A percentile compares a stretch with the other conserved stretches of the same genome.
These are phyloP conservation scores for Paspalum notatum DNA, from an alignment of 176 grass and related monocot species.

Conservation along the genomic window DNA sequence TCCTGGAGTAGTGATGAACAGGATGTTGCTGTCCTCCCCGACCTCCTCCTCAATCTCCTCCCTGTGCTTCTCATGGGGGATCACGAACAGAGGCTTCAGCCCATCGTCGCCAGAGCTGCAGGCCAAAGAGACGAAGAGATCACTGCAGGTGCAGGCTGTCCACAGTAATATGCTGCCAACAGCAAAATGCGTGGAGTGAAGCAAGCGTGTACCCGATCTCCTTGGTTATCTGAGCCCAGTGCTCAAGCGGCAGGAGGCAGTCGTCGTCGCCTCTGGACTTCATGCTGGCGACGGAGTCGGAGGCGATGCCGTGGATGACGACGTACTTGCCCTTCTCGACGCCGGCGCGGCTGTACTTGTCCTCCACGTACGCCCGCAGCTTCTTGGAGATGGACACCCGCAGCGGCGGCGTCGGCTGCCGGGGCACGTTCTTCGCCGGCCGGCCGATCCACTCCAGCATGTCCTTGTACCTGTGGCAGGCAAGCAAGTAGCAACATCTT, in stretches of 20 bases:
- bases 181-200: no score
- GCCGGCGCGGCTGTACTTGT: conserved; percentile 64
- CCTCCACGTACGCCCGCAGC: conserved; percentile 71
- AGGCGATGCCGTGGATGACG: conserved; percentile 84
- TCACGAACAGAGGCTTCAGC: conserved; percentile 83
- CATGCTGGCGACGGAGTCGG: conserved; percentile 87
- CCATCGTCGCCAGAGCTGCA: conserved; percentile 51
- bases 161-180: background rate
- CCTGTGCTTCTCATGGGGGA: conserved; percentile 90
- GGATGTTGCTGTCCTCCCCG: conserved; percentile 57
- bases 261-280: conserved; percentile 74
- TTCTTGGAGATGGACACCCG: conserved; percentile 86
- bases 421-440: conserved; percentile 64
- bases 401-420: conserved; percentile 61
- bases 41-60: conserved; percentile 75
- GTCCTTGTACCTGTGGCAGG: conserved; percentile 62
- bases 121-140: background rate
- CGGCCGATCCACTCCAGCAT: conserved; percentile 83
- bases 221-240: conserved; percentile 75
- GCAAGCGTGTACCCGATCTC: conserved; percentile 50
- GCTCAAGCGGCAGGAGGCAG: conserved; percentile 72
- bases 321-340: conserved; percentile 76
- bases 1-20: conserved; percentile 90
- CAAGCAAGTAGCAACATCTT: no score
- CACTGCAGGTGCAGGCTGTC: background rate